phyloP scores from a whole-genome alignment of 805 yeast species.

The Metschnikowia gelsemii region DNA sequence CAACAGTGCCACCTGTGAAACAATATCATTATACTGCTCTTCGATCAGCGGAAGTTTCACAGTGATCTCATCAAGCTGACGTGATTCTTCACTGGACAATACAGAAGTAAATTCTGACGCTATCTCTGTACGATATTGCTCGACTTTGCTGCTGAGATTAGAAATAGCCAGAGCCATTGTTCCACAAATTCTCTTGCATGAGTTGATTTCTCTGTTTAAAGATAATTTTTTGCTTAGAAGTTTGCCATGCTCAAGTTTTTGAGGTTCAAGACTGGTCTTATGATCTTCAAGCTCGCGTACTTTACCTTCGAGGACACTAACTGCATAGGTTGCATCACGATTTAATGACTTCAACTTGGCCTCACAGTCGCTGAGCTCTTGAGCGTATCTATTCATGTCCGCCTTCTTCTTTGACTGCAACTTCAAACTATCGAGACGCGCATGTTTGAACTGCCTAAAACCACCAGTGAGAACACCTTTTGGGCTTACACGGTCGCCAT shows the following conservation, averaged over 20 bases:
- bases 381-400: conserved; percentile 34
- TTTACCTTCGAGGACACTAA: conserved; percentile 41
- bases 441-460: conserved; percentile 62
- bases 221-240: conserved; percentile 41
- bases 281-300: conserved; percentile 44
- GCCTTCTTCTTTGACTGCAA: conserved; percentile 51
- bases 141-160: conserved; percentile 32
- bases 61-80: conserved; percentile 37
- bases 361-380: conserved; percentile 39
- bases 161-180: conserved; percentile 22
- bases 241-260: conserved; percentile 43
- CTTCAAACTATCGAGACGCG: conserved; percentile 70
- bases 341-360: conserved; percentile 46
- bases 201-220: conserved; percentile 43
- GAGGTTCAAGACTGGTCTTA: conserved; percentile 42
- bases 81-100: conserved; percentile 50
- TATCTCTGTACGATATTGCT: conserved; percentile 50
- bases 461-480: conserved; percentile 91
- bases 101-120: conserved; percentile 52
- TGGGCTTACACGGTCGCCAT: conserved; percentile 86
- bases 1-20: conserved; percentile 39
- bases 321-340: conserved; percentile 48
- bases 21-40: conserved; percentile 39
- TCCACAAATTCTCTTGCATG: conserved; percentile 34
- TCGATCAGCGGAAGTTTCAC: conserved; percentile 39